Percentiles rank a stretch among this genome's conserved stretches.
These are phyloP conservation scores for Tetratostichococcus sp. DNA, from an alignment of 139 green algal genomes.

Conservation along the genomic window DNA sequence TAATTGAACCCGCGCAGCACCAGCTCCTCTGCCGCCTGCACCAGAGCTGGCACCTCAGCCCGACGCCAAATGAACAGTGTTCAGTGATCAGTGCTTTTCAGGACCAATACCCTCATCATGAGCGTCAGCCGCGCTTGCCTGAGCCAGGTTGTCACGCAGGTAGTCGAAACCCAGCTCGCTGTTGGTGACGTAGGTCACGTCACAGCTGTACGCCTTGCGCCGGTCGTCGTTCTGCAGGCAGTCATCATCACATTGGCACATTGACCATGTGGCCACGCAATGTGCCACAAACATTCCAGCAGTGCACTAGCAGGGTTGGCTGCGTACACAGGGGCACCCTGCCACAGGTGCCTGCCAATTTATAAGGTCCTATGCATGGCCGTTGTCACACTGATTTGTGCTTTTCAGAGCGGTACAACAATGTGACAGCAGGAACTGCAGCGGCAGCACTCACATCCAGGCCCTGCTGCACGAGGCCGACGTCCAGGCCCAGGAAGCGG, in stretches of 20 bases:
- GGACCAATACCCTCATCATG: too few species aligned
- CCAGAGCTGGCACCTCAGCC: neutral
- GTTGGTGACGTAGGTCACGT: conserved; percentile 99
- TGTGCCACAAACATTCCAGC: conserved; percentile 13
- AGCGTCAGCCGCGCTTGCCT: too few species aligned
- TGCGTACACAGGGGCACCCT: too few species aligned
- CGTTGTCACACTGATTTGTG: too few species aligned
- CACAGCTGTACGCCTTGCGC: conserved; percentile 70
- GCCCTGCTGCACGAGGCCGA: conserved; percentile 78
- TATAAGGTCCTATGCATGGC: too few species aligned
- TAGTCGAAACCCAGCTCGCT: conserved; percentile 98
- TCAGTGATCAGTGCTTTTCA: too few species aligned
- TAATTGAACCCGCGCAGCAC: conserved; percentile 92
- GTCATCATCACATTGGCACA: too few species aligned
- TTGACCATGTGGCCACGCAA: neutral
- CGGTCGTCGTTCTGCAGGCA: conserved; percentile 69
- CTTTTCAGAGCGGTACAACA: too few species aligned
- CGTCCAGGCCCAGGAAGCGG: conserved; percentile 87
- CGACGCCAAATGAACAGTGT: too few species aligned
- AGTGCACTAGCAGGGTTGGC: too few species aligned
- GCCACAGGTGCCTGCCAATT: too few species aligned
- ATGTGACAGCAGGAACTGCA: too few species aligned
- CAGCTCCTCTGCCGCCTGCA: conserved; percentile 70
- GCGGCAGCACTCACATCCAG: conserved; percentile 18
- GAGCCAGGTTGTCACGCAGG: conserved; percentile 92